phyloP scores from a whole-genome alignment of 139 green algal species.

The Coelastrella sp. region DNA sequence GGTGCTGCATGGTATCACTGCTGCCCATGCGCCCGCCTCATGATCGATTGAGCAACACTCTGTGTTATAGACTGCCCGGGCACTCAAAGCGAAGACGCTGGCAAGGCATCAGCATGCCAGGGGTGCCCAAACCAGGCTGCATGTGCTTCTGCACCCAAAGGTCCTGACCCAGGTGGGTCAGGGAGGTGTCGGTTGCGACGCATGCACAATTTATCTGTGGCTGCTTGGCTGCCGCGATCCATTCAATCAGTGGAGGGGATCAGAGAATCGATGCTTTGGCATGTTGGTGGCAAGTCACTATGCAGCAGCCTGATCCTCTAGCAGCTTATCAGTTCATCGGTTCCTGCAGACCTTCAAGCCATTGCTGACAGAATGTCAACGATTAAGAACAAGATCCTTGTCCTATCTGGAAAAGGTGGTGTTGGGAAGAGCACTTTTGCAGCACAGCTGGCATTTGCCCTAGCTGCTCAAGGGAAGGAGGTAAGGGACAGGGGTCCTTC shows the following conservation, averaged over 20 bases:
- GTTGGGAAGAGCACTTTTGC: constrained; percentile 98
- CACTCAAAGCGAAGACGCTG: constrained; percentile 80
- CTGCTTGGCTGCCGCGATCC: not conserved
- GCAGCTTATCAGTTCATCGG: not conserved
- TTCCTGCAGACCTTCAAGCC: constrained; percentile 71
- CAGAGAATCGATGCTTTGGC: not conserved
- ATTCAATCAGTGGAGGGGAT: not conserved
- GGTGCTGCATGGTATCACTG: not conserved
- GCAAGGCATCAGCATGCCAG: constrained; percentile 83
- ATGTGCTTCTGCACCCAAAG: constrained; percentile 91
- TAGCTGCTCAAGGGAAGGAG: constrained; percentile 78
- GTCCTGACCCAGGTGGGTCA: constrained; percentile 80
- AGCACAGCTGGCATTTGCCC: constrained; percentile 91
- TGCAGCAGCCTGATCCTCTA: not conserved
- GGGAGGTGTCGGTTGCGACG: no score
- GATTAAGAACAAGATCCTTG: constrained; percentile 93
- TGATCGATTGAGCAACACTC: not conserved
- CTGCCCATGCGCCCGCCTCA: not conserved
- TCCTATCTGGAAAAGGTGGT: constrained; percentile 98
- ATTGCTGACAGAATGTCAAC: constrained; percentile 82
- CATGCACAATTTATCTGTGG: not conserved
- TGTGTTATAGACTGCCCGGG: constrained; percentile 82
- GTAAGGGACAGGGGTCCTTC: constrained; percentile 52
- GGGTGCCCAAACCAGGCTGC: constrained; percentile 95
- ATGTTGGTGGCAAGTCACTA: not conserved